These are phyloP conservation scores for Sporothrix globosa DNA, from an alignment of 2,329 filamentous ascomycete species.

Conservation along the genomic window DNA sequence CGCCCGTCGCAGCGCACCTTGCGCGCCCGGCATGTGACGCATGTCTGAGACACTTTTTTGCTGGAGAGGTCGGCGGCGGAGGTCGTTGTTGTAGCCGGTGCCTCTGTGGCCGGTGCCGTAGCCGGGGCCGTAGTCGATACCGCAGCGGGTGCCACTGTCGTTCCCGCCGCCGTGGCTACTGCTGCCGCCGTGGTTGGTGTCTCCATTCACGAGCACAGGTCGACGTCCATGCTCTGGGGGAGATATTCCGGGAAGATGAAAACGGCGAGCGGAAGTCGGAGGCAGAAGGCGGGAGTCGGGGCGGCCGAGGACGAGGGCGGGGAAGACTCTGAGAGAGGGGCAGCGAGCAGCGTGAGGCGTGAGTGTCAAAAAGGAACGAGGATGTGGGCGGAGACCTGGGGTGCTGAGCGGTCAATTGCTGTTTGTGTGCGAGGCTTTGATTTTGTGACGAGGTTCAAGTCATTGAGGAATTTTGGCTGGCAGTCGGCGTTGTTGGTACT, in stretches of 20 bases:
- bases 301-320: not conserved
- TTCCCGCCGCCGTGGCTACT: conserved; percentile 1
- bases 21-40: conserved; percentile 57
- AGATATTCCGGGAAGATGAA: not conserved
- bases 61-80: not conserved
- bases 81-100: not conserved
- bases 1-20: conserved; percentile 63
- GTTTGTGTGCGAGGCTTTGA: conserved; percentile 14
- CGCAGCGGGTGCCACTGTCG: not conserved
- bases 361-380: not conserved
- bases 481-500: not conserved
- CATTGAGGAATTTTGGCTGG: not conserved
- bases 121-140: not conserved
- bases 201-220: conserved; percentile 20
- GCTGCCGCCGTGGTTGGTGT: conserved; percentile 25
- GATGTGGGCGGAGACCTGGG: not conserved
- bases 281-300: not conserved
- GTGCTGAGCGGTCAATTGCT: conserved; percentile 3
- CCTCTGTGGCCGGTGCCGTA: not conserved
- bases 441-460: not conserved
- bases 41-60: conserved; percentile 54
- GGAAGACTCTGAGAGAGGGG: not conserved
- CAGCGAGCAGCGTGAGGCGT: not conserved
- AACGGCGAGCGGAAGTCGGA: conserved; percentile 7
- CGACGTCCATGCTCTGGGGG: conserved; percentile 23